Percentiles rank a stretch among this genome's conserved stretches.
Evolutionary conservation across 495 filamentous ascomycete genomes (phyloP).

Genomic region (Astrothelium macrocarpum): DNA sequence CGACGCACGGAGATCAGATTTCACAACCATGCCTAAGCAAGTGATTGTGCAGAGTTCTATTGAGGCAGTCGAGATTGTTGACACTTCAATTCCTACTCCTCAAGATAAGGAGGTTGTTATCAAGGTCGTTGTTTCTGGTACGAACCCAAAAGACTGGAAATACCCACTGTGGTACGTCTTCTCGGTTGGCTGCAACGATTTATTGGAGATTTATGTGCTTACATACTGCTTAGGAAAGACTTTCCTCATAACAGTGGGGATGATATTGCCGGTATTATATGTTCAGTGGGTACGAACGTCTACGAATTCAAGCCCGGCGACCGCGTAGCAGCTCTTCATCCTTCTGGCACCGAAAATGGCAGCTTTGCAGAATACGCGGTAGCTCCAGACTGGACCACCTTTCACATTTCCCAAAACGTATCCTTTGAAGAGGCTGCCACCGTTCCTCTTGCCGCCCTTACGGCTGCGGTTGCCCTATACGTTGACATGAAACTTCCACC

Average conservation of each 20-base stretch:
- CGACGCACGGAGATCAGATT: background rate
- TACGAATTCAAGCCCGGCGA: constrained; percentile 37
- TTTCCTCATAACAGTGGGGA: constrained; percentile 25
- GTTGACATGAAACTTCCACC: constrained; percentile 7
- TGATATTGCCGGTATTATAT: constrained; percentile 36
- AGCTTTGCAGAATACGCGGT: constrained; percentile 36
- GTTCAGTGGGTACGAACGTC: constrained; percentile 32
- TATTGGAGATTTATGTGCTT: too few species aligned
- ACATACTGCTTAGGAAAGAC: background rate
- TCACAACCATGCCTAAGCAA: background rate
- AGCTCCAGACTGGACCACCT: constrained; percentile 30
- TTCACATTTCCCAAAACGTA: constrained; percentile 33
- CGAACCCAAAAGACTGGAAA: constrained; percentile 17
- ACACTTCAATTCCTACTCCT: constrained; percentile 8
- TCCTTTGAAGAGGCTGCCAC: constrained; percentile 38
- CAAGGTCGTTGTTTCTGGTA: constrained; percentile 8
- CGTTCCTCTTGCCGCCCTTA: constrained; percentile 35
- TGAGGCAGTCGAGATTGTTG: constrained; percentile 9
- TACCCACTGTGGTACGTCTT: background rate
- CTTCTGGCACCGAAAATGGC: constrained; percentile 24
- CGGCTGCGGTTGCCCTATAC: constrained; percentile 34
- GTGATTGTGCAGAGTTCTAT: constrained; percentile 2
- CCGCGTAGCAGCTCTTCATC: constrained; percentile 35
- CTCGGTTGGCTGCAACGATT: too few species aligned
- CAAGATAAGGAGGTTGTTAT: constrained; percentile 6